Base-by-base conservation (phyloP, 129 eudicot genomes). In the Chrysanthemum makinoi region DNA sequence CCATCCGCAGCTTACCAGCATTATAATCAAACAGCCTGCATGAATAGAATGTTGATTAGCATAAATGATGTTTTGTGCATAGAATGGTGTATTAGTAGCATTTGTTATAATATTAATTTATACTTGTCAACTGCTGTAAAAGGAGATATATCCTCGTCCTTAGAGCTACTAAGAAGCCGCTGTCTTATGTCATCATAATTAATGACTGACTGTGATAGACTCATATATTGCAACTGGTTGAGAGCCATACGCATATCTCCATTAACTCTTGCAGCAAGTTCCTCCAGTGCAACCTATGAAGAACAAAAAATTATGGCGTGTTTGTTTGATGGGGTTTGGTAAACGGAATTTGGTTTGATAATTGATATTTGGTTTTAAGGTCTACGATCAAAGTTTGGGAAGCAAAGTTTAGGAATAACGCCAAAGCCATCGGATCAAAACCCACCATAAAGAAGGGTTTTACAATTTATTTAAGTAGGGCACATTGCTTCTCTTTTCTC, bases 191-290 rank as follows among this genome's bases (percentile, higher is more conserved):
- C 97, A 75, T 95, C 99, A 73, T 84, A 95, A 59, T 84, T 80
- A 75, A 95, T 95, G 63, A 79, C 88, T 17, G 86, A 79, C 94
- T 80, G 90, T 48, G 97, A 86, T 56, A 95, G 92, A 70, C 94
- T 88, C 99, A 95, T 95, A 77, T 90, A 95, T 68, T 95, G 97
- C 88, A 95, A 82, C 64, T 95, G 96, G 77, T 95, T 95, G 65
- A 95, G 79, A 77, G 97, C 99, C 99, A 95, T 95, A 18, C 99
- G 97, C 81, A 95, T 90, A 74, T 95, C 99, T 69, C 99, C 99
- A 74, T 90, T 88, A 54, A 86, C 95, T 77, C 99, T 83, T 44
- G 82, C 92, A 17, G 96, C 96, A 80, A 95, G 89, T 85, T 95
- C 99, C 83, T 90, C 97, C 18, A 95, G 88, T 28, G 97, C 99